Evolutionary conservation across 177 flowering plant genomes (phyloP).

Genomic region (Vitis hybrid): DNA sequence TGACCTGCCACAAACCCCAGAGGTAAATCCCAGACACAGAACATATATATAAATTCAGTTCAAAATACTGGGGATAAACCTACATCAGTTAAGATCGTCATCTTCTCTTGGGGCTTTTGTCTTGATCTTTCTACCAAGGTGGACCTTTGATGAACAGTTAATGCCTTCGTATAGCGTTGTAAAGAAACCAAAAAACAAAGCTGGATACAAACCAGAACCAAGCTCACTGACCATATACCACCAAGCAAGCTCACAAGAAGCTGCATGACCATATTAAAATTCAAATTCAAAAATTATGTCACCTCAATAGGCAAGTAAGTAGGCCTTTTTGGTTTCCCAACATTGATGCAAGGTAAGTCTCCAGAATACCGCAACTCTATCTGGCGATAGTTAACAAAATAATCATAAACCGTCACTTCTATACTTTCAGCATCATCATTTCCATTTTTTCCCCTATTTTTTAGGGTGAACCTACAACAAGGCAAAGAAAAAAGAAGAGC

Average conservation of each 20-base stretch:
- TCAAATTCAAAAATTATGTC: background rate
- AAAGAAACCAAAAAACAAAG: constrained; percentile 56
- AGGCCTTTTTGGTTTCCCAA: constrained; percentile 83
- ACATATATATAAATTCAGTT: background rate
- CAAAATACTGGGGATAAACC: constrained; percentile 1
- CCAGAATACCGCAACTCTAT: constrained; percentile 59
- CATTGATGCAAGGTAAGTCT: constrained; percentile 80
- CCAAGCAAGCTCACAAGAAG: background rate
- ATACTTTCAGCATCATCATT: constrained; percentile 31
- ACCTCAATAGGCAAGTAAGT: constrained; percentile 85
- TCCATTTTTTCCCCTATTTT: constrained; percentile 30
- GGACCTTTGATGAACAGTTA: constrained; percentile 49
- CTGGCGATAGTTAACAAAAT: constrained; percentile 61
- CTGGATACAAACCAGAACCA: constrained; percentile 19
- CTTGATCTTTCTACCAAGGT: constrained; percentile 69
- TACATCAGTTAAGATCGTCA: constrained; percentile 44
- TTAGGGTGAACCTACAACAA: constrained; percentile 49
- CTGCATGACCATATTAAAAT: background rate
- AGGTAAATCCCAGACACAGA: background rate
- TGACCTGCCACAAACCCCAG: constrained; percentile 6
- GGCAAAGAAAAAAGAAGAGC: background rate
- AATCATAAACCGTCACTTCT: constrained; percentile 80
- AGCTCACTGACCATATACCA: background rate
- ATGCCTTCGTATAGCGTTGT: constrained; percentile 64
- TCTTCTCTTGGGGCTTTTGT: constrained; percentile 66